These are phyloP conservation scores for Furcasterigmium furcatum DNA, from an alignment of 2,329 filamentous ascomycete genomes.

Conservation along the genomic window DNA sequence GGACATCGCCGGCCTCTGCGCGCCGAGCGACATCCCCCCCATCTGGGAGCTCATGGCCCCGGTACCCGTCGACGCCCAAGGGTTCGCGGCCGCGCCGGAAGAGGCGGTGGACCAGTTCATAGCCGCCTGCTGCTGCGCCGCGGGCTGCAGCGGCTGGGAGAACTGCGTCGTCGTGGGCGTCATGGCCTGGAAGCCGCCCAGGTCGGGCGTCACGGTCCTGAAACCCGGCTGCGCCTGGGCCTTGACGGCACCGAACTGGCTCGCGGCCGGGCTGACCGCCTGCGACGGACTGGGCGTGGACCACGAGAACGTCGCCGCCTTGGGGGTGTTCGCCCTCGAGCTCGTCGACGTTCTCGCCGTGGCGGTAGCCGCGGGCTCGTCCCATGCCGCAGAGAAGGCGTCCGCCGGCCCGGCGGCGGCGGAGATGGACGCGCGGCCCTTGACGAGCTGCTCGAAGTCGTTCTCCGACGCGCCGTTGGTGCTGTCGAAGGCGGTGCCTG, in stretches of 20 bases:
- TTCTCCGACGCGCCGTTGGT: conserved; percentile 56
- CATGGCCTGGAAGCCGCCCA: conserved; percentile 51
- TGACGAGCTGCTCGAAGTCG: conserved; percentile 87
- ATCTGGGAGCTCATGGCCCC: conserved; percentile 39
- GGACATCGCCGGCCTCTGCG: conserved; percentile 32
- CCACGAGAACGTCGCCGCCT: conserved; percentile 59
- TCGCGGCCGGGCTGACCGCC: conserved; percentile 13
- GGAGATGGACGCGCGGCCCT: conserved; percentile 50
- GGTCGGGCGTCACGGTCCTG: conserved; percentile 57
- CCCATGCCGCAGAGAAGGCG: conserved; percentile 46
- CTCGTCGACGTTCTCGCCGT: conserved; percentile 24
- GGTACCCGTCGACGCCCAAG: conserved; percentile 41
- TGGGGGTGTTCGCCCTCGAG: conserved; percentile 31
- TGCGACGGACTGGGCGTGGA: conserved; percentile 48
- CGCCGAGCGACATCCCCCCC: conserved; percentile 43
- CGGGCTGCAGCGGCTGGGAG: conserved; percentile 55
- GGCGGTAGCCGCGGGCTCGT: conserved; percentile 29
- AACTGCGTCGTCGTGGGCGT: conserved; percentile 60
- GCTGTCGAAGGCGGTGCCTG: conserved; percentile 54
- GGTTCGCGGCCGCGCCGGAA: conserved; percentile 35
- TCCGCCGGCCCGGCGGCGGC: conserved; percentile 26
- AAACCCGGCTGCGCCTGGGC: conserved; percentile 30
- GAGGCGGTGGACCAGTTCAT: conserved; percentile 49
- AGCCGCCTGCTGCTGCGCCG: conserved; percentile 13
- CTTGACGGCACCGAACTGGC: conserved; percentile 29